These are phyloP conservation scores for Colletotrichum sojae DNA, from an alignment of 2,329 filamentous ascomycete species.

Conservation along the genomic window DNA sequence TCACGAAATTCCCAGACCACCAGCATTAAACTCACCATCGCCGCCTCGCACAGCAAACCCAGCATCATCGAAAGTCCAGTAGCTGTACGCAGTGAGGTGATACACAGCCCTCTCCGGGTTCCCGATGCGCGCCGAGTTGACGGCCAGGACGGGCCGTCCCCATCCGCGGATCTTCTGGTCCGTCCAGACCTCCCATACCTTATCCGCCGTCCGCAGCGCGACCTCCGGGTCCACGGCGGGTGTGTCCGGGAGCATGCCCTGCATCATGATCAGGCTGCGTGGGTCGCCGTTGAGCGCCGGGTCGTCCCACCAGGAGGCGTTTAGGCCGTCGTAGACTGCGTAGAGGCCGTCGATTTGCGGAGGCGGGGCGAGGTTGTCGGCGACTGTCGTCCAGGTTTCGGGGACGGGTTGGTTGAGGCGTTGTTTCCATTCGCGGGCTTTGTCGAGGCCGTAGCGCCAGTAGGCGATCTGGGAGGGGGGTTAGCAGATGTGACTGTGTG, in stretches of 20 bases:
- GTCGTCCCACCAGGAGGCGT: slow-evolving; percentile 59
- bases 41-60: slow-evolving; percentile 51
- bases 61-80: slow-evolving; percentile 58
- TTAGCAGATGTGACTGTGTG: background rate
- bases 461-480: slow-evolving; percentile 56
- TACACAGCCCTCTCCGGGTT: slow-evolving; percentile 57
- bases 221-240: slow-evolving; percentile 53
- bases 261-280: slow-evolving; percentile 60
- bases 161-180: slow-evolving; percentile 60
- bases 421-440: slow-evolving; percentile 67
- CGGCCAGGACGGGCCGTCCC: slow-evolving; percentile 62
- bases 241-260: slow-evolving; percentile 59
- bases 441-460: slow-evolving; percentile 71
- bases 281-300: slow-evolving; percentile 56
- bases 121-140: slow-evolving; percentile 59
- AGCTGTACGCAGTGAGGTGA: slow-evolving; percentile 58
- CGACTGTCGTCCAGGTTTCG: slow-evolving; percentile 61
- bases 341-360: slow-evolving; percentile 66
- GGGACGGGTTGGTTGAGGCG: slow-evolving; percentile 61
- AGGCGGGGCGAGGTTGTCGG: slow-evolving; percentile 66
- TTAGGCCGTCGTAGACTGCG: slow-evolving; percentile 67
- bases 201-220: slow-evolving; percentile 54
- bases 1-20: background rate
- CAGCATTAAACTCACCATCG: slow-evolving; percentile 39
- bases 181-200: slow-evolving; percentile 57